Evolutionary conservation across 305 asterid species (phyloP), one percentile per base, ranked within the genome.

Genomic region (Salvia sclarea): DNA sequence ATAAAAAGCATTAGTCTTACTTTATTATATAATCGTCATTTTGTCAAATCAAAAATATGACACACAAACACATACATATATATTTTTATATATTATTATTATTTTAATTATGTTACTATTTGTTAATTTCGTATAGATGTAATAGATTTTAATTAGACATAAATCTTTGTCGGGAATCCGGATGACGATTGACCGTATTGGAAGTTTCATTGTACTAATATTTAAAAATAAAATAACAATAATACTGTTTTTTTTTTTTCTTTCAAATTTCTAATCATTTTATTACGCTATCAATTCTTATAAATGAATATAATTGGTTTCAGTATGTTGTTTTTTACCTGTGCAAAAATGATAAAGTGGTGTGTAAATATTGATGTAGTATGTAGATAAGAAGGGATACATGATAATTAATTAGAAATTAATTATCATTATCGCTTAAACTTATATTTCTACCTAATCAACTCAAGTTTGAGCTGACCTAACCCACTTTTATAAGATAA

Each of bases 81-180:
- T 5, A 9, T 16, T 43, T 49, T 24, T 12, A 25, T 25, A 25
- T 61, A 8, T 45, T 11, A 21, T 11, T 22, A n/a, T 40, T 25
- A 1, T 30, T 17, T 38, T 41, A 3, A 9, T n/a, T 25, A n/a
- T n/a, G n/a, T n/a, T 18, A 6, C 0, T 9, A 0, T 22, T 13
- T 22, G 5, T 14, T 16, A 55, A 45, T 59, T 64, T 50, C 18
- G 57, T 13, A 11, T 66, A 24, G 68, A 37, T 6, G 22, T 57
- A n/a, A n/a, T n/a, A 60, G 25, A 60, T 65, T 64, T 59, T 18
- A n/a, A n/a, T n/a, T n/a, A 21, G 48, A 53, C 74, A 40, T 37
- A 65, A 45, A 72, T 70, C 70, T 57, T 69, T 58, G 68, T 73
- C 54, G 73, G 66, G 64, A 61, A 68, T 74, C 52, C 31, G 20